Evolutionary conservation across 805 yeast genomes (phyloP), one percentile per base, ranked within the genome.

Genomic region (Maudiozyma saulgeensis): DNA sequence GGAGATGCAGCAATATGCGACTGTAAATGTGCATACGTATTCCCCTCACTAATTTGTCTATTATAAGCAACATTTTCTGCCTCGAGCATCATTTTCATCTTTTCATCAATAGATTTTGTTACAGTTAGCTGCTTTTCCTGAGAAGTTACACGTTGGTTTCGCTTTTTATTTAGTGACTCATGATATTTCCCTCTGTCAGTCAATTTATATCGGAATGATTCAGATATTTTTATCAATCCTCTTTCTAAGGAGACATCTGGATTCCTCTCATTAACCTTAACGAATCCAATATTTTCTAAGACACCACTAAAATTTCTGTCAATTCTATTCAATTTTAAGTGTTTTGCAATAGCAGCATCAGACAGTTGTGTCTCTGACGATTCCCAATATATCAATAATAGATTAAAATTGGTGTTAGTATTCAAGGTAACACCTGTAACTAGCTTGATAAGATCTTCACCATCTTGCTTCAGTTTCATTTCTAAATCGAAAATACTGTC

Each of bases 341-440:
- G 53, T 32, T 53, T 54, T 21, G 46, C 23, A 15, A 60, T 56
- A 7, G 55, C 52, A 8, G 43, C 28, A 13, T 53, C 54, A 11
- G 47, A 25, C 6, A 59, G 47, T 3, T 57, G 56, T 3, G 62
- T 61, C 25, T 66, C 67, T 1, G 67, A 59, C n/a, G 72, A 61
- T 39, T 69, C 73, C 76, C 76, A 71, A 48, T 66, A 69, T 2
- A 70, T 51, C 2, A 72, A 53, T 23, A 70, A 19, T 12, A 71
- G 49, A 31, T 63, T 62, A 47, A 70, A 67, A 44, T 62, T 61
- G 37, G 56, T 62, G 44, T 66, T 67, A 5, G 70, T 61, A 45
- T 68, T 63, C 31, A 68, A 48, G 4, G 69, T 59, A 8, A 68
- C 56, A 4, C 68, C 71, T 25, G 67, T 63, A 1, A 67, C 52